These are phyloP conservation scores for Dalechampia spathulata DNA, from an alignment of 441 rosid genomes.

Conservation along the genomic window DNA sequence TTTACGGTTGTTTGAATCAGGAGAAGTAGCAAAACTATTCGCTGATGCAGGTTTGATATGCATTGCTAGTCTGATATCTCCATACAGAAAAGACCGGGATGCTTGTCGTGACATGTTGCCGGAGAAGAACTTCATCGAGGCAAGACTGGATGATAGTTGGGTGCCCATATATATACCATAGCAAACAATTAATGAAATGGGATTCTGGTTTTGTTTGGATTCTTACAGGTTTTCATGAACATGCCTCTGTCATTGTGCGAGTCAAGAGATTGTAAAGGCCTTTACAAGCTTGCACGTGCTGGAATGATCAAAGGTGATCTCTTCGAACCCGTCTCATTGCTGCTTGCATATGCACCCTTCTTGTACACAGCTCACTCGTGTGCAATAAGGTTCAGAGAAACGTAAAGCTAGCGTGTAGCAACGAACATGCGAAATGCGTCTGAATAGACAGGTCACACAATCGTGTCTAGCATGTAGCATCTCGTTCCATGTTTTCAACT, in stretches of 20 bases:
- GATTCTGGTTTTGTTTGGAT: constrained; percentile 8
- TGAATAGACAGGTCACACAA: too few species aligned
- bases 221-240: constrained; percentile 71
- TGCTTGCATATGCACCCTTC: not conserved
- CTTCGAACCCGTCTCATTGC: not conserved
- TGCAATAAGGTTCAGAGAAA: not conserved
- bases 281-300: constrained; percentile 84
- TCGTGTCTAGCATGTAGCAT: too few species aligned
- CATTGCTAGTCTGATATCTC: constrained; percentile 90
- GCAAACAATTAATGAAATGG: not conserved
- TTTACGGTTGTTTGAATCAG: constrained; percentile 22
- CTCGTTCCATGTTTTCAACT: too few species aligned
- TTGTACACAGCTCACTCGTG: not conserved
- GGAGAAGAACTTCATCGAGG: constrained; percentile 65
- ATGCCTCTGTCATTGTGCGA: constrained; percentile 76
- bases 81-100: constrained; percentile 75
- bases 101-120: constrained; percentile 74
- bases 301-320: constrained; percentile 78
- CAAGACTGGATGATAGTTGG: constrained; percentile 21
- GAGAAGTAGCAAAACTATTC: constrained; percentile 88
- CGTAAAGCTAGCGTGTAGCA: not conserved
- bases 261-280: constrained; percentile 79
- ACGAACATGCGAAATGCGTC: not conserved
- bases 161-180: constrained; percentile 4
- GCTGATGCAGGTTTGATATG: constrained; percentile 89